Percentiles rank a stretch among this genome's conserved stretches.
phyloP scores from a whole-genome alignment of 495 filamentous ascomycete species.

The Wilcoxina mikolae region DNA sequence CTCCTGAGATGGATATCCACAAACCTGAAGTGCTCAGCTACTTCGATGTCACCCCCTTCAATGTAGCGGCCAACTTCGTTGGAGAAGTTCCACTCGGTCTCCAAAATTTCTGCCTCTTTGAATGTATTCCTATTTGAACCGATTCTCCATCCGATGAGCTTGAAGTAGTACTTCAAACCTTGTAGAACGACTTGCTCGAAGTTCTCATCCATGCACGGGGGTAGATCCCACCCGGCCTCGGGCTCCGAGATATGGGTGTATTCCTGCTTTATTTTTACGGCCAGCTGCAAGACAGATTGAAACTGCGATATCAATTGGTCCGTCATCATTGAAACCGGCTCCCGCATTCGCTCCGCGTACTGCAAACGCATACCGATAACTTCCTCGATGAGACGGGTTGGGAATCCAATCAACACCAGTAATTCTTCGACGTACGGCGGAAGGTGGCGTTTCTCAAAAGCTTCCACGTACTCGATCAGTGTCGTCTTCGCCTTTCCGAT shows the following conservation, averaged over 20 bases:
- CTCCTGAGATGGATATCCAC: neutral
- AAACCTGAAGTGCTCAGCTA: constrained; percentile 92
- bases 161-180: constrained; percentile 93
- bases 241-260: constrained; percentile 72
- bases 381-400: constrained; percentile 86
- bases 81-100: constrained; percentile 93
- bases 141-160: constrained; percentile 90
- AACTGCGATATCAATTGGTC: constrained; percentile 97
- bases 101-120: constrained; percentile 93
- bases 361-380: constrained; percentile 87
- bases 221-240: constrained; percentile 86
- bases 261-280: constrained; percentile 78
- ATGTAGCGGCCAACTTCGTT: constrained; percentile 81
- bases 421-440: constrained; percentile 96
- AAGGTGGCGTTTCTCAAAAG: constrained; percentile 78
- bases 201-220: constrained; percentile 89
- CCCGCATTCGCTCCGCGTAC: constrained; percentile 88
- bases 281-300: constrained; percentile 78
- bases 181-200: constrained; percentile 94
- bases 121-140: constrained; percentile 97
- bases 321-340: constrained; percentile 63
- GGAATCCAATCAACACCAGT: constrained; percentile 90
- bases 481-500: constrained; percentile 89
- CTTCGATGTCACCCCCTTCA: constrained; percentile 84
- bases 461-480: constrained; percentile 69